phyloP scores from a whole-genome alignment of 352 stramenopile species.

The Aphanomyces invadans region DNA sequence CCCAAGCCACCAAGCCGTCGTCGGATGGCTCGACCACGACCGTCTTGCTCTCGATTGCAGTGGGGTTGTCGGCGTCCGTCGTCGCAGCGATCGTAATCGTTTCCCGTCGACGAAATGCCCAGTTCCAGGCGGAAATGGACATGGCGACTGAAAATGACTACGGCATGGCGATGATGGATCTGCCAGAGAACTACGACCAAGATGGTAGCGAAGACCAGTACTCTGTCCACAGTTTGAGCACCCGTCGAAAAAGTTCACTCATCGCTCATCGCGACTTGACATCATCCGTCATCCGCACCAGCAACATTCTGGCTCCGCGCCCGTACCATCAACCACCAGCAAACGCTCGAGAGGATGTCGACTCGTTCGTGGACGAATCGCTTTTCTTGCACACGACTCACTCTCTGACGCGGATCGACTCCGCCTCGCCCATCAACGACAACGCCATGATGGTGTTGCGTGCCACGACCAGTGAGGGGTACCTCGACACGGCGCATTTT shows the following conservation, averaged over 20 bases:
- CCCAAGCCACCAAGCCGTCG: background rate
- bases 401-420: too few species aligned
- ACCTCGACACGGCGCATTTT: background rate
- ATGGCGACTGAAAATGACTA: background rate
- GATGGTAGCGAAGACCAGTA: background rate
- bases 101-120: background rate
- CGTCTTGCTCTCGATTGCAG: background rate
- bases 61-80: background rate
- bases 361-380: background rate
- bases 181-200: background rate
- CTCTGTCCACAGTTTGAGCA: background rate
- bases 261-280: background rate
- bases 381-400: too few species aligned
- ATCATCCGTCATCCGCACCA: background rate
- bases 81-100: background rate
- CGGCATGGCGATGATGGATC: background rate
- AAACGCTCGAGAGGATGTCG: background rate
- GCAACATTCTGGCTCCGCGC: background rate
- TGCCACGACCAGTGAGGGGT: background rate
- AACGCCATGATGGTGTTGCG: background rate
- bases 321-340: background rate
- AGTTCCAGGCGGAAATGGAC: background rate
- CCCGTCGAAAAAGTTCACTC: background rate
- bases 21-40: background rate
- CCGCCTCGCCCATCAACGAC: constrained; percentile 1